Evolutionary conservation across 2,329 filamentous ascomycete species (phyloP), one percentile per base, ranked within the genome.

Genomic region (Alternaria metachromatica): DNA sequence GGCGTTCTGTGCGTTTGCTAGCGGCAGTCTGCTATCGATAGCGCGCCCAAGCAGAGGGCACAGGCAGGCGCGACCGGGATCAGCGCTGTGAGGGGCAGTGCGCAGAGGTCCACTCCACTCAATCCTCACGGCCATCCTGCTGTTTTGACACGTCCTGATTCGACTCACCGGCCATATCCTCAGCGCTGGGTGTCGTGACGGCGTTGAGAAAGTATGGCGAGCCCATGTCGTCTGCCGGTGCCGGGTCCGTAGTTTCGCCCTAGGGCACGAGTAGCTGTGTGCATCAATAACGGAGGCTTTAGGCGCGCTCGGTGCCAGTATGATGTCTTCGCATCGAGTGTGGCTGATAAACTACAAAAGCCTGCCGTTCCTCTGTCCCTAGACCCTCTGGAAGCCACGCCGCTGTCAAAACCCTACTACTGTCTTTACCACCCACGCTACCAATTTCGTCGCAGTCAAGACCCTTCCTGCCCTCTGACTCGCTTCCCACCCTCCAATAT

Each of bases 11-110:
- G 67, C 60, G 65, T 41, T 58, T 60, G 63, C 62, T 64, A 63
- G 64, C 68, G 64, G 60, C 63, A 25, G 48, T 21, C 56, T 53
- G 60, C 65, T 70, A 70, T 70, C 68, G 68, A 70, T 70, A 65
- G 59, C 54, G 56, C 48, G 25, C 23, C 30, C 58, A 56, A 23
- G 37, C 25, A 56, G 37, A 18, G 53, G 53, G 45, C 21, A 21
- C 21, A 21, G 21, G 21, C 56, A 41, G 48, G 46, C 50, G 48
- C 33, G 57, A 45, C 48, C 49, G 25, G 50, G 49, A 56, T 49
- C 55, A 50, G 48, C 26, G 37, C 20, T 28, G 11, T 53, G 50
- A 15, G 41, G 41, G 43, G 46, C 57, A 30, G 57, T 44, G 53
- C 53, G 18, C 58, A 45, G 20, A 41, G 15, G 37, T 25, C 20